Percentiles rank a stretch among this genome's conserved stretches.
These are phyloP conservation scores for Trichophyton rubrum DNA, from an alignment of 2,329 filamentous ascomycete genomes.

Conservation along the genomic window DNA sequence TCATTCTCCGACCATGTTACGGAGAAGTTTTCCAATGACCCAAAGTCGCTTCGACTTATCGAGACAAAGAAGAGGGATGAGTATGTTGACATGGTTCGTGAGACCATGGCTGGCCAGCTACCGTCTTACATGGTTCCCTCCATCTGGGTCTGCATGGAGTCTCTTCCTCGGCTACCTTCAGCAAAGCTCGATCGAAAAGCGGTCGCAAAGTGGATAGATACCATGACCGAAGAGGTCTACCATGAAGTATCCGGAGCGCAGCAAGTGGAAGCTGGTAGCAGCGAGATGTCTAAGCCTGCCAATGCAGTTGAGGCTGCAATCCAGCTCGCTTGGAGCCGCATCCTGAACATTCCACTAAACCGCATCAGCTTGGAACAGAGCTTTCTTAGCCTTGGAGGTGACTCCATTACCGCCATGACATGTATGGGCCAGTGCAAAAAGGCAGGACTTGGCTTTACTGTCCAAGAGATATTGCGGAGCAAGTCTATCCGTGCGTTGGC, in stretches of 20 bases:
- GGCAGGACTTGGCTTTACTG: slow-evolving; percentile 33
- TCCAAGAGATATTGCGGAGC: slow-evolving; percentile 38
- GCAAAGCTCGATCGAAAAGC: slow-evolving; percentile 36
- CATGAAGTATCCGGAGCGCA: slow-evolving; percentile 4
- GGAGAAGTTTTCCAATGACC: background rate
- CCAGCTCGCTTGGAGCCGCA: slow-evolving; percentile 26
- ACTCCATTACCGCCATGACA: slow-evolving; percentile 41
- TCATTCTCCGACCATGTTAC: slow-evolving; percentile 16
- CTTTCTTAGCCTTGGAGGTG: slow-evolving; percentile 37
- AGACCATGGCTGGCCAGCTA: slow-evolving; percentile 22
- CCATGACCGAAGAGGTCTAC: slow-evolving; percentile 21
- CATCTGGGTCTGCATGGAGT: slow-evolving; percentile 34
- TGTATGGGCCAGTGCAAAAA: slow-evolving; percentile 38
- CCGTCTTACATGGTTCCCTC: slow-evolving; percentile 38
- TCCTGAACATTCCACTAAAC: slow-evolving; percentile 26
- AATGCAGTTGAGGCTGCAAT: slow-evolving; percentile 22
- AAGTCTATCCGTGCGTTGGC: slow-evolving; percentile 34
- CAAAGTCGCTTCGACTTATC: slow-evolving; percentile 18
- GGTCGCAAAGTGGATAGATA: slow-evolving; percentile 24
- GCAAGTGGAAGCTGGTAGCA: background rate
- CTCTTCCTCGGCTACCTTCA: slow-evolving; percentile 34
- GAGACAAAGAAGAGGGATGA: slow-evolving; percentile 14
- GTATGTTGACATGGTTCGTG: slow-evolving; percentile 19
- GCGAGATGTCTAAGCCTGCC: slow-evolving; percentile 10
- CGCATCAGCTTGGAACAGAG: slow-evolving; percentile 25